Conservation (phyloP, 1,139 yeast species). For the Diutina sp. region DNA sequence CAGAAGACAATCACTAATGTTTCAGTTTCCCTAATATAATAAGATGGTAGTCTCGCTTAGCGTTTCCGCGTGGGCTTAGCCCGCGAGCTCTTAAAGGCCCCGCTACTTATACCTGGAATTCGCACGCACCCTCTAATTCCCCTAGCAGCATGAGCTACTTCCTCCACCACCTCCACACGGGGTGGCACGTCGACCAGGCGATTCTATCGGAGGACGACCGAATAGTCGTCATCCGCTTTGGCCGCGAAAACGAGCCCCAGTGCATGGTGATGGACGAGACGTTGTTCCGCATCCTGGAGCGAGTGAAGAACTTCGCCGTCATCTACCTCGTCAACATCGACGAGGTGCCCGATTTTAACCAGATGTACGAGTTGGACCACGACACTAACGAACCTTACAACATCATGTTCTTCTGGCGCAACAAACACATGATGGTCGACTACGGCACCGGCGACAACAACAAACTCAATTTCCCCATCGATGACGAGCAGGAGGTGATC, state of each 20-base stretch:
- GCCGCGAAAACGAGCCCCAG: constrained; percentile 61
- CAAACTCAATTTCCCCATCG: constrained; percentile 69
- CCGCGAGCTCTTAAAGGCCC: background rate
- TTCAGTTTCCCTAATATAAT: too few relatives aligned
- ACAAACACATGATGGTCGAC: constrained; percentile 97
- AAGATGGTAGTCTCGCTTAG: too few relatives aligned
- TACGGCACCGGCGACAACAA: constrained; percentile 97
- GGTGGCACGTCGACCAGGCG: constrained; percentile 97
- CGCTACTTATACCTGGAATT: background rate
- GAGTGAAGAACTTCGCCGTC: constrained; percentile 78
- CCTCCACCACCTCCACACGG: constrained; percentile 75
- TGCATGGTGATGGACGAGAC: constrained; percentile 90
- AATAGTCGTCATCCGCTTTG: constrained; percentile 79
- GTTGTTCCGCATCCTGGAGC: constrained; percentile 66
- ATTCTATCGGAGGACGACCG: constrained; percentile 76
- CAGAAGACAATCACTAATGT: too few relatives aligned
- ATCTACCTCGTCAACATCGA: constrained; percentile 81
- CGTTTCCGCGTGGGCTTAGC: too few relatives aligned
- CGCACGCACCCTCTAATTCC: background rate
- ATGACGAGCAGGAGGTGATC: constrained; percentile 78
- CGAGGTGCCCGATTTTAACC: constrained; percentile 82
- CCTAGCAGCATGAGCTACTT: constrained; percentile 16
- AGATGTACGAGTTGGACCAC: constrained; percentile 72
- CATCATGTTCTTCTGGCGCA: constrained; percentile 84
- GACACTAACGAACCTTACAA: constrained; percentile 61